Evolutionary conservation across 1,284 basidiomycete species (phyloP).

Genomic region (Cryptococcus hybrid): DNA sequence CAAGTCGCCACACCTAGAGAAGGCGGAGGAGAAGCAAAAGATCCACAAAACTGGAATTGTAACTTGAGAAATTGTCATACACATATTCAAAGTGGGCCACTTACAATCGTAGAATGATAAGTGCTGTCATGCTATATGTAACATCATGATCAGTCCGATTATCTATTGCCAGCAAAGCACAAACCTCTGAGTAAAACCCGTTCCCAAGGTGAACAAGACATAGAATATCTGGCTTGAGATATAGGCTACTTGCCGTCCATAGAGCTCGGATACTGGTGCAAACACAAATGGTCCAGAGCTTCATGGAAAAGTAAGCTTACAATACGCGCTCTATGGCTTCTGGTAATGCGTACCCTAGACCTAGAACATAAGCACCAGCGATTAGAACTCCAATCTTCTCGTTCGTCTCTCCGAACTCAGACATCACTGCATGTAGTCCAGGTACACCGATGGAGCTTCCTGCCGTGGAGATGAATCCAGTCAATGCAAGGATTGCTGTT

Average conservation of each 20-base stretch:
- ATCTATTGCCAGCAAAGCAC: constrained; percentile 5
- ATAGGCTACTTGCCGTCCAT: constrained; percentile 51
- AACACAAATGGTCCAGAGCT: constrained; percentile 52
- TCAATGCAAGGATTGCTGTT: constrained; percentile 34
- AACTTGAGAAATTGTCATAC: not conserved
- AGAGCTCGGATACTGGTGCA: constrained; percentile 52
- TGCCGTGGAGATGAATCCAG: constrained; percentile 45
- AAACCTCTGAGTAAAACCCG: constrained; percentile 39
- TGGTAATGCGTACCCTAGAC: constrained; percentile 34
- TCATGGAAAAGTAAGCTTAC: not conserved
- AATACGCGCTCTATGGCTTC: no score
- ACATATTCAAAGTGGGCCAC: not conserved
- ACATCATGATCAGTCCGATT: not conserved
- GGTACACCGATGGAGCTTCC: constrained; percentile 46
- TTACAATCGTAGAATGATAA: constrained; percentile 45
- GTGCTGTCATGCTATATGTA: constrained; percentile 26
- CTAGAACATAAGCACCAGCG: constrained; percentile 42
- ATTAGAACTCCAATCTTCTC: constrained; percentile 42
- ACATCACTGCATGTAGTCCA: constrained; percentile 30
- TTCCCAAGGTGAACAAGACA: constrained; percentile 43
- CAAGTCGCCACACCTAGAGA: constrained; percentile 48
- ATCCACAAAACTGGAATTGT: constrained; percentile 32
- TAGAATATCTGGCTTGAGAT: constrained; percentile 31
- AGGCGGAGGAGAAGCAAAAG: constrained; percentile 42
- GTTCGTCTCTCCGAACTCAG: constrained; percentile 35